Evolutionary conservation across 768 basidiomycete genomes (phyloP).

Genomic region (Phanerochaete sordida): DNA sequence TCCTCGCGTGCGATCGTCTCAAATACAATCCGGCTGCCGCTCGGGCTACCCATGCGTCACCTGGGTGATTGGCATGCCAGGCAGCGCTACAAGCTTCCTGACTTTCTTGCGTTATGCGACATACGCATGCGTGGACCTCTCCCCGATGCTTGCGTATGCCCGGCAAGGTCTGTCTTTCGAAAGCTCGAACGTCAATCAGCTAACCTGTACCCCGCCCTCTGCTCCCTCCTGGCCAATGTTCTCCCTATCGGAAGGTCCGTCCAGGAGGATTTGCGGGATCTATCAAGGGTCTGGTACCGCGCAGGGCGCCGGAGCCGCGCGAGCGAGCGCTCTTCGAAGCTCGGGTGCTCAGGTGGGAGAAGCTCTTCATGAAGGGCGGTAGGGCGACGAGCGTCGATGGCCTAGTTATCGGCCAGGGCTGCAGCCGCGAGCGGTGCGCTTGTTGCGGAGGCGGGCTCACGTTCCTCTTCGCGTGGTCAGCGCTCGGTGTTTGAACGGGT

Average conservation of each 20-base stretch:
- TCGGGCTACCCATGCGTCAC: background rate
- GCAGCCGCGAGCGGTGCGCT: no score
- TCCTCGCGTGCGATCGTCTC: background rate
- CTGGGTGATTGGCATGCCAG: background rate
- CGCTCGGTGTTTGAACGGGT: background rate
- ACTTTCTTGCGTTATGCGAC: background rate
- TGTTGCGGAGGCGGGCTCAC: background rate
- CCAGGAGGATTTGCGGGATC: background rate
- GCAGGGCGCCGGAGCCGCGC: no score
- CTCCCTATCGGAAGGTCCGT: background rate
- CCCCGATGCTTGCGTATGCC: background rate
- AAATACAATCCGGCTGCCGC: background rate
- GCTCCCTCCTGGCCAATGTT: background rate
- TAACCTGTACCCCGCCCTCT: background rate
- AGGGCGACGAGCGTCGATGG: no score
- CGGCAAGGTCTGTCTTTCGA: background rate
- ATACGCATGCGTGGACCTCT: background rate
- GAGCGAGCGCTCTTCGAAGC: background rate
- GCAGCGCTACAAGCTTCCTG: background rate
- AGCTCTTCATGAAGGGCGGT: no score
- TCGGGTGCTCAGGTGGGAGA: background rate
- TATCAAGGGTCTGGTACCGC: background rate
- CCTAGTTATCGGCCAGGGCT: no score
- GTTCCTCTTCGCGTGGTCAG: background rate
- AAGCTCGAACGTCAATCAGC: background rate